Evolutionary conservation across 495 filamentous ascomycete species (phyloP).

Genomic region (Penicillium desertorum): DNA sequence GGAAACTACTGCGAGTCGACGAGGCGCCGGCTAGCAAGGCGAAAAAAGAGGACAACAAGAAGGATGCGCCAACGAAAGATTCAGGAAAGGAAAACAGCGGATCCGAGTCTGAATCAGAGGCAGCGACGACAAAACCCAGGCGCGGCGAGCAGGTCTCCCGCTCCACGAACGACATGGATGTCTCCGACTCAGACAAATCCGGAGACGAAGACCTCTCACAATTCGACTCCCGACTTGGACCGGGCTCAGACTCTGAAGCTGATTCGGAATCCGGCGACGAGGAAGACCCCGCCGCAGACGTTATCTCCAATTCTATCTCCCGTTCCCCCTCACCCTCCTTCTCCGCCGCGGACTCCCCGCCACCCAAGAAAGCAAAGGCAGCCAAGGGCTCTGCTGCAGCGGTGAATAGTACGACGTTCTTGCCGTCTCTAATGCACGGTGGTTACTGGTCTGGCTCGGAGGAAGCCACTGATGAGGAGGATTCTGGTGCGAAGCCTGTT

Average conservation of each 20-base stretch:
- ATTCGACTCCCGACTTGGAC: constrained; percentile 57
- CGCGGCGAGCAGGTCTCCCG: constrained; percentile 22
- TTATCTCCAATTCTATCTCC: constrained; percentile 36
- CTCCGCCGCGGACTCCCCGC: constrained; percentile 34
- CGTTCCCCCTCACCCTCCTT: constrained; percentile 40
- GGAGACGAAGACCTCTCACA: constrained; percentile 43
- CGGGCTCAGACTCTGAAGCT: constrained; percentile 50
- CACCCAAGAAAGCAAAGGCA: constrained; percentile 46
- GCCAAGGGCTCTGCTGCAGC: constrained; percentile 33
- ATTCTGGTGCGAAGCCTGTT: constrained; percentile 33
- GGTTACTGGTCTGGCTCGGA: constrained; percentile 93
- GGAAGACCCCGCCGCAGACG: constrained; percentile 16
- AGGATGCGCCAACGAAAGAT: constrained; percentile 24
- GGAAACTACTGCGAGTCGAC: constrained; percentile 58
- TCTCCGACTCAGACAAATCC: constrained; percentile 36
- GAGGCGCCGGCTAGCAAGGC: constrained; percentile 40
- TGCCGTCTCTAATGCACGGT: constrained; percentile 80
- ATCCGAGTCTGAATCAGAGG: constrained; percentile 17
- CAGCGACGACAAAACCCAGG: constrained; percentile 12
- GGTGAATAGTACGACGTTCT: constrained; percentile 68
- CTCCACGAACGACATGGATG: constrained; percentile 21
- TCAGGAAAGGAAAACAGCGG: constrained; percentile 14
- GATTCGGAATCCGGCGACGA: constrained; percentile 46
- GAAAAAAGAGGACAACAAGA: constrained; percentile 22
- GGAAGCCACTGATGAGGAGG: constrained; percentile 47